Base-by-base conservation (phyloP, 176 grass and related monocot species). In the Ensete ventricosum region DNA sequence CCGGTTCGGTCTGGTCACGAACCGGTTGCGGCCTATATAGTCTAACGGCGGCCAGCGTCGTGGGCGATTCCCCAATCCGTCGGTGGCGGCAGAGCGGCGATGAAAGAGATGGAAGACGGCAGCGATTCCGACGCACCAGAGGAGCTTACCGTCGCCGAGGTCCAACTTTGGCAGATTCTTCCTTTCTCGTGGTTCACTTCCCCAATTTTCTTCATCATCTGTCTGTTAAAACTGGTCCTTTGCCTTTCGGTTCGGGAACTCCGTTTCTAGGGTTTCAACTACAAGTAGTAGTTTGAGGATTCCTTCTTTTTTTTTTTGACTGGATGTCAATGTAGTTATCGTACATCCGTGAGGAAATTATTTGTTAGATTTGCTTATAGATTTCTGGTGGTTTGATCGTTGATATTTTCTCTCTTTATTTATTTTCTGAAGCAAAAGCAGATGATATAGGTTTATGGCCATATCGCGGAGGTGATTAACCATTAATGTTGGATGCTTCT, bases 101-200 rank as follows among this genome's bases (percentile, higher is more conserved):
- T 70, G 72, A 21, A 69, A 14, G 67, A 23, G 13, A 82, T 81
- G 84, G 67, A 76, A 5, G 77, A 53, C 79, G 59, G 69, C 43
- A 82, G 74, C 79, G 84, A 86, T 59, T 82, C 75, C 50, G 79
- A 86, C n/a, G 75, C 74, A 14, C 84, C 84, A 12, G 84, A 86
- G 52, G 84, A 86, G 79, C 54, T 86, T 20, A 86, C 79, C 7
- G 74, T 62, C 14, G 53, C 67, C 64, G 74, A 86, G 79, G 84
- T 81, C n/a, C 9, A 67, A 1, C 11, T 25, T 49, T 52, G 1
- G 23, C 14, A 17, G 71, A 20, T 11, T 14, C 3, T 50, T 23
- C 58, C 14, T 63, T 22, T 51, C 1, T 50, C 20, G 27, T 26
- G 17, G 2, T 23, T 26, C 8, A 14, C 24, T 73, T 24, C 24